Conservation (phyloP, 2,329 filamentous ascomycete species). For the Talaromyces sp. region DNA sequence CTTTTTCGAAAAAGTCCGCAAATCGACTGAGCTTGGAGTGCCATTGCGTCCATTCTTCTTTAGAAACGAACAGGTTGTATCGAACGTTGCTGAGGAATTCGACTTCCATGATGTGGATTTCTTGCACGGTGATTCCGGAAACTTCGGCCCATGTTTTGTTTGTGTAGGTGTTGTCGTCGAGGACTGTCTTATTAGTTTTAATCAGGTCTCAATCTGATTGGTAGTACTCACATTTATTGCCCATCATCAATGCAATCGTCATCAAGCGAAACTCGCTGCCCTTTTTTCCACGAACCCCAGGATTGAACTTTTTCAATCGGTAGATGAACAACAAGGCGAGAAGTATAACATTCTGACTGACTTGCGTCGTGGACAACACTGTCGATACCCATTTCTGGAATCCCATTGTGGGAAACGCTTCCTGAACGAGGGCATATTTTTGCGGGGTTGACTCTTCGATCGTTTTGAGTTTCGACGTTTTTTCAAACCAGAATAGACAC, state of each 20-base stretch:
- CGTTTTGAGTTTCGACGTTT: slow-evolving; percentile 69
- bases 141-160: slow-evolving; percentile 99
- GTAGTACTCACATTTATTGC: slow-evolving; percentile 76
- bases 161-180: slow-evolving; percentile 98
- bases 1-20: slow-evolving; percentile 74
- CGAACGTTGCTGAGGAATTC: slow-evolving; percentile 98
- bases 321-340: slow-evolving; percentile 90
- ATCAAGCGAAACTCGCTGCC: slow-evolving; percentile 91
- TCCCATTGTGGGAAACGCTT: slow-evolving; percentile 71
- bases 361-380: slow-evolving; percentile 88
- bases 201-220: background rate
- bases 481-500: slow-evolving; percentile 97
- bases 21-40: slow-evolving; percentile 78
- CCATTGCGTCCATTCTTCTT: slow-evolving; percentile 84
- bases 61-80: slow-evolving; percentile 84
- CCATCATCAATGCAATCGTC: slow-evolving; percentile 94
- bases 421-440: slow-evolving; percentile 58
- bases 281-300: slow-evolving; percentile 80
- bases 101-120: slow-evolving; percentile 99
- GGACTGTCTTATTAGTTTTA: slow-evolving; percentile 52
- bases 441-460: slow-evolving; percentile 58
- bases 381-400: slow-evolving; percentile 94
- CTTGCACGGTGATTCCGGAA: slow-evolving; percentile 84
- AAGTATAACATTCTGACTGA: slow-evolving; percentile 91
- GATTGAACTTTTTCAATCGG: slow-evolving; percentile 84